Percentiles rank a stretch among this genome's conserved stretches.
Evolutionary conservation across 140 eudicot genomes (phyloP).

Genomic region (Cichorium intybus): DNA sequence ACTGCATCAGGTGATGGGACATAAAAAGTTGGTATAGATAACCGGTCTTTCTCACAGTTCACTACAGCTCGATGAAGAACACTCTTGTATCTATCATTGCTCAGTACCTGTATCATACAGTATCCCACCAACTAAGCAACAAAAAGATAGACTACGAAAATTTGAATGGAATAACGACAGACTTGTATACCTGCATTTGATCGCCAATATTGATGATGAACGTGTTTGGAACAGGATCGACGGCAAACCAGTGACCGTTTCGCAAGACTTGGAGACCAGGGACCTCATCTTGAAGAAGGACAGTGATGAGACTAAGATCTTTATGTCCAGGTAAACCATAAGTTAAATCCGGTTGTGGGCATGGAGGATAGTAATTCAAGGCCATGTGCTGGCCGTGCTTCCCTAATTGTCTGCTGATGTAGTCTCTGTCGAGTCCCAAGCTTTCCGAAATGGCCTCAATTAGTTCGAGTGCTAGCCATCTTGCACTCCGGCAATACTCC

Average conservation of each 20-base stretch:
- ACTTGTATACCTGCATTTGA: conserved; percentile 4
- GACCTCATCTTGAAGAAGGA: conserved; percentile 49
- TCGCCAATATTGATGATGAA: conserved; percentile 9
- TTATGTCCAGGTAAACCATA: conserved; percentile 46
- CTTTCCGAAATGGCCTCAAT: conserved; percentile 44
- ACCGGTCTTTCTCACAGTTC: conserved; percentile 35
- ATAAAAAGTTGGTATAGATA: conserved; percentile 44
- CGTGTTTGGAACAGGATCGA: conserved; percentile 2
- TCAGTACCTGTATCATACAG: conserved; percentile 29
- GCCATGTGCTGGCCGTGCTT: conserved; percentile 53
- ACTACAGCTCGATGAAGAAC: conserved; percentile 51
- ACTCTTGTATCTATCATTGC: conserved; percentile 46
- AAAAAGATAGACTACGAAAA: no score
- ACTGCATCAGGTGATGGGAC: conserved; percentile 40
- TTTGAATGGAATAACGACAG: not conserved
- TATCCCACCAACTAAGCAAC: no score
- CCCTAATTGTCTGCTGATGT: conserved; percentile 32
- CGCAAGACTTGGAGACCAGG: conserved; percentile 40
- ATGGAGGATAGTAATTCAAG: conserved; percentile 43
- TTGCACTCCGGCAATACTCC: conserved; percentile 32
- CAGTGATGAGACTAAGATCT: conserved; percentile 32
- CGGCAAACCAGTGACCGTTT: conserved; percentile 36
- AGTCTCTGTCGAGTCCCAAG: conserved; percentile 27
- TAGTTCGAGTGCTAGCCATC: conserved; percentile 21
- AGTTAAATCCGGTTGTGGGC: conserved; percentile 50